Conservation (phyloP, 1,284 basidiomycete species). For the Tylopilus sp. region DNA sequence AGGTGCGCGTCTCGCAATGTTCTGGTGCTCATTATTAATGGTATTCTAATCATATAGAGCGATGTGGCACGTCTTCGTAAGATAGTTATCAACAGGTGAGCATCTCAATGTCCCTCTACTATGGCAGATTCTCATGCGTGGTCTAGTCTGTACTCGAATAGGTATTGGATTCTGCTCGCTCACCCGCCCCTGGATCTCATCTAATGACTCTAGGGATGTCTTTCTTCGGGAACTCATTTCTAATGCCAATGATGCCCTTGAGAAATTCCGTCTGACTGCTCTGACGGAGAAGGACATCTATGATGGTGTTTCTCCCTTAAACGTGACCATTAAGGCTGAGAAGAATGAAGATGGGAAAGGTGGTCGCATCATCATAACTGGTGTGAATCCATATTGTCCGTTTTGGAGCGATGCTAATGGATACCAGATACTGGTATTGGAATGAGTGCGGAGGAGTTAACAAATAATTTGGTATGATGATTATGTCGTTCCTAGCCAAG, state of each 20-base stretch:
- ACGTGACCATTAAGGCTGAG: conserved; percentile 87
- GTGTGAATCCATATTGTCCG: conserved; percentile 50
- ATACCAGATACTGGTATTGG: conserved; percentile 90
- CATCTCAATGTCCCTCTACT: not conserved
- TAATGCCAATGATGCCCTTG: conserved; percentile 95
- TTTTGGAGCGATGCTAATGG: conserved; percentile 3
- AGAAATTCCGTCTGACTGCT: conserved; percentile 89
- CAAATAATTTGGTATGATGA: conserved; percentile 69
- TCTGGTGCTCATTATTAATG: not conserved
- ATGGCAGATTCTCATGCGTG: conserved; percentile 24
- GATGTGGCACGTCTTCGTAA: conserved; percentile 92
- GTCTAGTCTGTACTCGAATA: conserved; percentile 80
- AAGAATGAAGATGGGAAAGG: conserved; percentile 74
- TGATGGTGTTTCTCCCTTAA: conserved; percentile 77
- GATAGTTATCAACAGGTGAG: conserved; percentile 89
- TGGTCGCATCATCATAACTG: conserved; percentile 84
- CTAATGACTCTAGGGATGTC: conserved; percentile 71
- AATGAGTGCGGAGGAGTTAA: conserved; percentile 90
- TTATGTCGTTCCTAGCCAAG: not conserved
- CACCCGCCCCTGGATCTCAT: conserved; percentile 17
- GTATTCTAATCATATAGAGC: conserved; percentile 67
- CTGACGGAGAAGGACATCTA: conserved; percentile 84
- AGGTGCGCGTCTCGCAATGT: conserved; percentile 60
- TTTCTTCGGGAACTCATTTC: conserved; percentile 95
- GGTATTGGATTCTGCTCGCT: conserved; percentile 48